Conservation (phyloP, 495 filamentous ascomycete genomes). For the Penicillium manginii region DNA sequence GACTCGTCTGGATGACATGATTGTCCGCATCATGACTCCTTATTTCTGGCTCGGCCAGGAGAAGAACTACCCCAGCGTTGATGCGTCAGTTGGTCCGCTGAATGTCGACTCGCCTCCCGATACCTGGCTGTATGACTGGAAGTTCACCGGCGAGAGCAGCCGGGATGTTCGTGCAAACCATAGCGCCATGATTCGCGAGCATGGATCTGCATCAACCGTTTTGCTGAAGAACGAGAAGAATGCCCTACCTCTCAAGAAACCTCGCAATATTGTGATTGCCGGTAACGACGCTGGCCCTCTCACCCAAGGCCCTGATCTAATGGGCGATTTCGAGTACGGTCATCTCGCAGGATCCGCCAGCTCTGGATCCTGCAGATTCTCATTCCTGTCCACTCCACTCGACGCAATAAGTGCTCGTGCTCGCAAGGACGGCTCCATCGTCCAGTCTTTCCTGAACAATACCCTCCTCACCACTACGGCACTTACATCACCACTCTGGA, state of each 20-base stretch:
- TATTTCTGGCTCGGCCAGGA: constrained; percentile 60
- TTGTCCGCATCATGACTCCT: constrained; percentile 55
- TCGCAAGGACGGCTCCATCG: constrained; percentile 49
- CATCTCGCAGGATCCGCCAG: constrained; percentile 62
- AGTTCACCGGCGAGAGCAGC: constrained; percentile 53
- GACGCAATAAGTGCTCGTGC: constrained; percentile 63
- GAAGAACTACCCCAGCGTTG: constrained; percentile 44
- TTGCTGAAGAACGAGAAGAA: constrained; percentile 64
- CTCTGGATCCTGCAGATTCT: constrained; percentile 57
- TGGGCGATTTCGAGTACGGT: constrained; percentile 55
- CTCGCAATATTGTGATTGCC: constrained; percentile 58
- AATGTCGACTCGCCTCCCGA: constrained; percentile 74
- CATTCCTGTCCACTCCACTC: constrained; percentile 58
- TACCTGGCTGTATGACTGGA: constrained; percentile 56
- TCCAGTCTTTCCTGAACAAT: constrained; percentile 46
- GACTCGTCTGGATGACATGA: constrained; percentile 56
- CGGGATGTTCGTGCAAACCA: constrained; percentile 59
- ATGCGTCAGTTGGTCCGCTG: constrained; percentile 52
- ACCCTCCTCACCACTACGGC: constrained; percentile 31
- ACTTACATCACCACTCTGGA: constrained; percentile 45
- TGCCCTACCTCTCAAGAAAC: constrained; percentile 55
- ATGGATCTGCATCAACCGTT: constrained; percentile 61
- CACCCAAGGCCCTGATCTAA: constrained; percentile 46
- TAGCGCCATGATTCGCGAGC: constrained; percentile 54
- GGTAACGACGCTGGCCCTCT: constrained; percentile 65